Conservation (phyloP, 2,329 filamentous ascomycete species). For the Botrytis sinoallii region DNA sequence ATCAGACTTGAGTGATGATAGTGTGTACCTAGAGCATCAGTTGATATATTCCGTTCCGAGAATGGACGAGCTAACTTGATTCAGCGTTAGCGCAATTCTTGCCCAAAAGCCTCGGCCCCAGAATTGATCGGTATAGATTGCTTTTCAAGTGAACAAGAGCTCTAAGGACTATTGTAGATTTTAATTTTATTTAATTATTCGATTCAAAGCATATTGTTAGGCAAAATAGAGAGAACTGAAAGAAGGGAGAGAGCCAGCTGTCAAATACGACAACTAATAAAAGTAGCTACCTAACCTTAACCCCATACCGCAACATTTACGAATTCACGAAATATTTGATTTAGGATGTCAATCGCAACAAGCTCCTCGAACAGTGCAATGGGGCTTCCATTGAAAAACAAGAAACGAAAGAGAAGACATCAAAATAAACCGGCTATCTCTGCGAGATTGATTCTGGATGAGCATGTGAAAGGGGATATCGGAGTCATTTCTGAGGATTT, state of each 20-base stretch:
- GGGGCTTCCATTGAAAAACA: conserved; percentile 9
- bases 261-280: background rate
- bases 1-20: background rate
- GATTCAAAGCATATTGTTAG: background rate
- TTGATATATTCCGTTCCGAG: background rate
- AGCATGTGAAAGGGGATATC: conserved; percentile 78
- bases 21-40: background rate
- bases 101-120: conserved; percentile 6
- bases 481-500: conserved; percentile 86
- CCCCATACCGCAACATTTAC: background rate
- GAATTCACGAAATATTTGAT: background rate
- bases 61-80: background rate
- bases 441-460: conserved; percentile 79
- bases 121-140: background rate
- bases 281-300: background rate
- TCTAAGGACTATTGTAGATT: background rate
- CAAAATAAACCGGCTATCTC: conserved; percentile 73
- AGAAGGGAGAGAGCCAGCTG: background rate
- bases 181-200: background rate
- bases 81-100: background rate
- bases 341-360: conserved; percentile 13
- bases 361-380: background rate
- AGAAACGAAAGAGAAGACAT: conserved; percentile 51
- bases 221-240: background rate
- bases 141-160: background rate